Evolutionary conservation across 371 early-diverging fungal species (phyloP), one percentile per base, ranked within the genome.

Genomic region (Smittium mucronatum): DNA sequence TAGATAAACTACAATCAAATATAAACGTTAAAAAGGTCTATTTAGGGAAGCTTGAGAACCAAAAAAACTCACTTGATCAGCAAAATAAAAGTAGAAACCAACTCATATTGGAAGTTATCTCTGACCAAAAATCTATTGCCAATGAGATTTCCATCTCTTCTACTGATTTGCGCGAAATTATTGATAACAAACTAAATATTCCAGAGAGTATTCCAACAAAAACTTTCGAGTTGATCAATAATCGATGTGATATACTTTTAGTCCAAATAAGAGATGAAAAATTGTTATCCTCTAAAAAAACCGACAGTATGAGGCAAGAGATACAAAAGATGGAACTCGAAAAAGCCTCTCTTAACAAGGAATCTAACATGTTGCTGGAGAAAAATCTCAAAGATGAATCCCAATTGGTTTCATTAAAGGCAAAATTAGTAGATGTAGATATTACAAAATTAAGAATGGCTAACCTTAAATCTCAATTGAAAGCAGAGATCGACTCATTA

Each of bases 361-460:
- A n/a, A 65, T 35, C 1, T 69, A 78, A 36, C 65, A 73, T 36
- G 73, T 59, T 78, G 32, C 70, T 69, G 57, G 16, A 26, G 57
- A 68, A 70, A 28, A 64, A 61, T 11, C 5, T 11, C n/a, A 67
- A 29, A 28, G 34, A 67, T 16, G 32, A 34, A 67, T 8, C 5
- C 16, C 5, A 67, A 2, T 11, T 67, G 5, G 5, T 30, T 5
- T 67, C 69, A 15, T 16, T 69, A 2, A 67, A 63, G 15, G 26
- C 5, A 58, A 69, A 70, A 29, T n/a, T 70, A 25, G 5, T 25
- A 5, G 32, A 33, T 32, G 25, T 64, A 15, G 67, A 31, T 17
- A 21, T 28, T 2, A 2, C 5, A n/a, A 29, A 70, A 70, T 2
- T 8, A 30, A 69, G 69, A 69, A 69, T 69, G 68, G 69, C 8